Base-by-base conservation (phyloP, 805 yeast species). In the Candida caryicola region DNA sequence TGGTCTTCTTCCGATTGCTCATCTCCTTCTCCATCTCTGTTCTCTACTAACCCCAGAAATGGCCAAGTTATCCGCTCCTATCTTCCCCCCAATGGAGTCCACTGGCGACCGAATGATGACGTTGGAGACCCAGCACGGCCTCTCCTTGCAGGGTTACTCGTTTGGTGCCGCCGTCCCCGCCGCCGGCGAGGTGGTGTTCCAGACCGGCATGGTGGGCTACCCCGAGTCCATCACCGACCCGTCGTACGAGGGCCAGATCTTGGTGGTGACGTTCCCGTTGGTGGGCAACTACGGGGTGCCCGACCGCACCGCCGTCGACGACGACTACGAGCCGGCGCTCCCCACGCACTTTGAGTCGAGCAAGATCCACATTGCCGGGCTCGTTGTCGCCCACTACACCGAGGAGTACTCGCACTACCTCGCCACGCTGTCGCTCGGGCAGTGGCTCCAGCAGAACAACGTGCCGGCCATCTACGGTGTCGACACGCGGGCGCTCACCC, bases 261-360 rank as follows among this genome's bases (percentile, higher is more conserved):
- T 93, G 62, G 97, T 93, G 47, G 85, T 93, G 66, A 93, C 99
- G 38, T 93, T 82, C 65, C 99, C 99, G 18, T 74, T 93, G 54
- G 95, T 93, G 36, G 99, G 99, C 62, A 93, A 93, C 74, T 93
- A 93, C 66, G 99, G 99, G 80, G 99, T 93, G 40, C 99, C 99
- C 45, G 95, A 88, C 64, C 82, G 91, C 54, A 49, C 57, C 32
- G 71, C 78, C 45, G 68, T 76, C 56, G 73, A 72, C 62, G 95
- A 87, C 57, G 95, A 85, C 40, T 69, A 82, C 47, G 79, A 83
- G 37, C 79, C 82, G 33, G 74, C 76, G 39, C 64, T 93, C 47
- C 98, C 98, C 57, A 83, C 82, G 61, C 86, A 90, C 71, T 93
- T 93, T 57, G 99, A 93, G 74, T 86, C 96, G 46, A 79, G 73